Base-by-base conservation (phyloP, 176 grass and related monocot genomes). In the Avena insularis region DNA sequence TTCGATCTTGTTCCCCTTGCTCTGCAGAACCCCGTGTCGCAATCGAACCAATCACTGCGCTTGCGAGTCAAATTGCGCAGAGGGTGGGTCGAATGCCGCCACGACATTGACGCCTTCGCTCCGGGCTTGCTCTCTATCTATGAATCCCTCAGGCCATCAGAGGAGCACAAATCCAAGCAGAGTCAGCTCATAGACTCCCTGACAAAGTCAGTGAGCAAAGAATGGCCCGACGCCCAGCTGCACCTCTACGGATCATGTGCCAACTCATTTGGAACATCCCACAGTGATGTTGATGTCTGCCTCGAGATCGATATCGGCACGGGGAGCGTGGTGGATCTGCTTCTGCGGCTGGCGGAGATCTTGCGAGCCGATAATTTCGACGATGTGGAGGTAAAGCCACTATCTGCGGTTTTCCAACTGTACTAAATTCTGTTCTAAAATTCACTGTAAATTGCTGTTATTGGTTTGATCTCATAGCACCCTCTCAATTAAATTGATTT, bases 221-320 rank as follows among this genome's bases (percentile, higher is more conserved):
- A 94, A 47, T 94, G 90, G 90, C 88, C 88, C 11, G 5, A 84
- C 11, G 88, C 86, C 46, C 75, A 78, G 93, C 50, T 92, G 61
- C 90, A 94, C 54, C 90, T 94, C 57, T 94, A 90, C 43, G 93
- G 90, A 40, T 94, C 93, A 8, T 94, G 93, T 33, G 88, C 82
- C n/a, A 94, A 90, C 78, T 90, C 93, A 1, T 94, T 92, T n/a
- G 90, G 88, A 0, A 82, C 84, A 4, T 73, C 85, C 1, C 83
- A 86, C 8, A 94, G 90, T 0, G 90, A 94, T 46, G 58, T 94
- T 0, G 90, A 94, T 21, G 88, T 94, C 36, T 94, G 93, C 60
- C 82, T 94, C 64, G 57, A 89, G 9, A 86, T 90, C 60, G 90
- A 88, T 5, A 58, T 46, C 19, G 65, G 27, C 66, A n/a, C 3